Conservation (phyloP, 352 stramenopile genomes). For the Globisporangium uncinulatum region DNA sequence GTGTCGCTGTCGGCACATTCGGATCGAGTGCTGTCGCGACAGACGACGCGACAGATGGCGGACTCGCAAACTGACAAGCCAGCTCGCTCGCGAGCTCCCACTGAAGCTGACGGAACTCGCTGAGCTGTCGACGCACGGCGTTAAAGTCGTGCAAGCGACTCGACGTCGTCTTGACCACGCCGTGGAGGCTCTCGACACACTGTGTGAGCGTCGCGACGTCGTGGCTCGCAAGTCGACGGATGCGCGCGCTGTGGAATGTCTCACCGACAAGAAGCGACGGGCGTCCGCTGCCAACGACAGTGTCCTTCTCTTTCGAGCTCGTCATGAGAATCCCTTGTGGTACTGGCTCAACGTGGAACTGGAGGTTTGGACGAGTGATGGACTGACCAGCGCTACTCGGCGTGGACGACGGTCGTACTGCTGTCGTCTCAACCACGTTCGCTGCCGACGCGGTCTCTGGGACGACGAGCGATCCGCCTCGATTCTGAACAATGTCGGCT, state of each 20-base stretch:
- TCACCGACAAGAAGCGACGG: conserved; percentile 21
- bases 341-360: conserved; percentile 37
- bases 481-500: conserved; percentile 32
- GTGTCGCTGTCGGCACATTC: not conserved
- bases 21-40: not conserved
- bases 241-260: conserved; percentile 38
- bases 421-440: not conserved
- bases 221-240: conserved; percentile 26
- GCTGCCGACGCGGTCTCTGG: not conserved
- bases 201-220: conserved; percentile 24
- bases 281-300: not conserved
- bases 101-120: conserved; percentile 32
- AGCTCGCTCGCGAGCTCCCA: conserved; percentile 50
- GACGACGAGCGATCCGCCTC: conserved; percentile 1
- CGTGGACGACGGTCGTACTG: not conserved
- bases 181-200: conserved; percentile 28
- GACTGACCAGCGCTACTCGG: not conserved
- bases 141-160: conserved; percentile 29
- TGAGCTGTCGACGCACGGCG: conserved; percentile 22
- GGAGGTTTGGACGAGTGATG: conserved; percentile 26
- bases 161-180: conserved; percentile 22
- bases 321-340: conserved; percentile 30
- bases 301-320: conserved; percentile 6
- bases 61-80: conserved; percentile 26
- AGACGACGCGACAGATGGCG: conserved; percentile 1